phyloP scores from a whole-genome alignment of 441 rosid species.

The Gossypium lobatum region DNA sequence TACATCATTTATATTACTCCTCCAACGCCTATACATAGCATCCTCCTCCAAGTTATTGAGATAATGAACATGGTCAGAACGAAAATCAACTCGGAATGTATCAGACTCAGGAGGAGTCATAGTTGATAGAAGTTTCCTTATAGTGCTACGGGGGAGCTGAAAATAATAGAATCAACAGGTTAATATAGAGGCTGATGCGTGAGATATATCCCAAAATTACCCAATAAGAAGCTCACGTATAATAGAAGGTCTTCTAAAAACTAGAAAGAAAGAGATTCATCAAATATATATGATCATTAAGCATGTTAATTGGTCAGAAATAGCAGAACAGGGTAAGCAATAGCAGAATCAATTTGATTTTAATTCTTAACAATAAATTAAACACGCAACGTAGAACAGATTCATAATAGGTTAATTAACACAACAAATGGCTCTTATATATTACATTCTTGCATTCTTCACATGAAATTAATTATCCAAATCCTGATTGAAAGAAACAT shows the following conservation, averaged over 20 bases:
- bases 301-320: neutral
- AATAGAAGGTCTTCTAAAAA: neutral
- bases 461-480: neutral
- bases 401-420: neutral
- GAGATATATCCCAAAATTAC: neutral
- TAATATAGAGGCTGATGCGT: conserved; percentile 15
- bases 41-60: conserved; percentile 98
- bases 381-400: neutral
- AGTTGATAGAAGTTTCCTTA: conserved; percentile 64
- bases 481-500: neutral
- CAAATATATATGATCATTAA: neutral
- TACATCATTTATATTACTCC: conserved; percentile 91
- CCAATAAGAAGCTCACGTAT: neutral
- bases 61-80: conserved; percentile 86
- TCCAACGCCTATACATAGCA: conserved; percentile 93
- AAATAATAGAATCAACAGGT: conserved; percentile 24
- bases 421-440: neutral
- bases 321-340: neutral
- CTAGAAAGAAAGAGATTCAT: neutral
- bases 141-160: conserved; percentile 69
- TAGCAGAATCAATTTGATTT: neutral
- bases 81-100: conserved; percentile 81
- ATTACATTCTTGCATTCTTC: neutral
- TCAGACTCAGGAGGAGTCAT: conserved; percentile 71
- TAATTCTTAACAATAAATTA: neutral